Evolutionary conservation across 192 early-diverging fungal genomes (phyloP), one percentile per base, ranked within the genome.

Genomic region (Nowakowskiella sp.): DNA sequence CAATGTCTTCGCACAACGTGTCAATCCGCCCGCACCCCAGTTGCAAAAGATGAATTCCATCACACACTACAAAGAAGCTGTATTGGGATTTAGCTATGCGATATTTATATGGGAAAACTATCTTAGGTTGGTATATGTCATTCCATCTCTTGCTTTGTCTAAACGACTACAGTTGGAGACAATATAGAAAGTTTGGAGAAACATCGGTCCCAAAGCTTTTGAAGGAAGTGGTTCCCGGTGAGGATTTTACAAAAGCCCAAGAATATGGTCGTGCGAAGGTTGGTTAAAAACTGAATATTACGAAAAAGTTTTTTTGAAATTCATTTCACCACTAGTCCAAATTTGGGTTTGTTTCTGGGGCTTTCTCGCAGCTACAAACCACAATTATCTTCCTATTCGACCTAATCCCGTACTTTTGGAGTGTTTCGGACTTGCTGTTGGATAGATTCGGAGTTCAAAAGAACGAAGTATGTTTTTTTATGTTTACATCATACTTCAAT

Each of bases 51-150:
- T n/a, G n/a, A n/a, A n/a, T n/a, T n/a, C n/a, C n/a, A n/a, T n/a
- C n/a, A n/a, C n/a, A n/a, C 83, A 85, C 0, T 92, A 87, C 75
- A 92, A 91, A 76, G 66, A 82, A 47, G 84, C 73, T 60, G 86
- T 91, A 6, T 58, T 96, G 44, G 70, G 51, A 4, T 84, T 92
- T 36, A 78, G 82, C 42, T 80, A 70, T 67, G 64, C 67, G 21
- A 82, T 83, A 27, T 97, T 85, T 57, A 49, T 67, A 2, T 89
- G 86, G 78, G 86, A 91, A 61, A 80, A 85, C 19, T 91, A 91
- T 59, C 74, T 97, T 34, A 79, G 75, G 74, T 85, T 68, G 4
- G 43, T 44, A 43, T 42, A 9, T 23, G 23, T 22, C 27, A 2
- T 22, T 31, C 33, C 19, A 29, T 21, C 2, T 6, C 27, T 1